These are phyloP conservation scores for Pyrus hybrid DNA, from an alignment of 331 rosid genomes.

Conservation along the genomic window DNA sequence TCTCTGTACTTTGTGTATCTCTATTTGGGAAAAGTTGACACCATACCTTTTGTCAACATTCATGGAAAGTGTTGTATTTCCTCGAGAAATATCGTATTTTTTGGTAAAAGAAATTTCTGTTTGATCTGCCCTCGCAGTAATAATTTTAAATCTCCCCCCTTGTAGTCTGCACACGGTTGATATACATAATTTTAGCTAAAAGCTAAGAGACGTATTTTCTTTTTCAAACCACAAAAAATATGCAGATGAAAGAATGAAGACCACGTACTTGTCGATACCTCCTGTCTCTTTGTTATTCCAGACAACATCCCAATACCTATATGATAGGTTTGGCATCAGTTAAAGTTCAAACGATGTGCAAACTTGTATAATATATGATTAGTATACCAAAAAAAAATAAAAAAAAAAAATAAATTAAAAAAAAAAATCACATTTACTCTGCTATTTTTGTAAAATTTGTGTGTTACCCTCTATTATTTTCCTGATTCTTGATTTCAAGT, in stretches of 20 bases:
- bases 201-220: not conserved
- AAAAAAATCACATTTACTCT: too few species aligned
- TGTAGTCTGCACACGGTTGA: conserved; percentile 24
- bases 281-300: conserved; percentile 39
- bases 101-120: conserved; percentile 63
- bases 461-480: conserved; percentile 60
- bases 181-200: not conserved
- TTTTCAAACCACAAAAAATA: too few species aligned
- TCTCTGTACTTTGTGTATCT: not conserved
- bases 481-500: conserved; percentile 18
- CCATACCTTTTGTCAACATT: conserved; percentile 67
- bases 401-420: too few species aligned
- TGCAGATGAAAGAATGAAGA: not conserved
- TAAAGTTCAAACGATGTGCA: not conserved
- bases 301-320: conserved; percentile 66
- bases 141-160: conserved; percentile 31
- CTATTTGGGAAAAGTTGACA: too few species aligned
- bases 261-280: conserved; percentile 28
- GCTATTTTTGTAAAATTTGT: not conserved
- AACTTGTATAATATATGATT: not conserved
- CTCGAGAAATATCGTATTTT: conserved; percentile 33
- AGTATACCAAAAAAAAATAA: not conserved
- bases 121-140: conserved; percentile 21
- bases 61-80: conserved; percentile 25
- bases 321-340: not conserved